Evolutionary conservation across 805 yeast genomes (phyloP).

Genomic region (Yarrowia deformans): DNA sequence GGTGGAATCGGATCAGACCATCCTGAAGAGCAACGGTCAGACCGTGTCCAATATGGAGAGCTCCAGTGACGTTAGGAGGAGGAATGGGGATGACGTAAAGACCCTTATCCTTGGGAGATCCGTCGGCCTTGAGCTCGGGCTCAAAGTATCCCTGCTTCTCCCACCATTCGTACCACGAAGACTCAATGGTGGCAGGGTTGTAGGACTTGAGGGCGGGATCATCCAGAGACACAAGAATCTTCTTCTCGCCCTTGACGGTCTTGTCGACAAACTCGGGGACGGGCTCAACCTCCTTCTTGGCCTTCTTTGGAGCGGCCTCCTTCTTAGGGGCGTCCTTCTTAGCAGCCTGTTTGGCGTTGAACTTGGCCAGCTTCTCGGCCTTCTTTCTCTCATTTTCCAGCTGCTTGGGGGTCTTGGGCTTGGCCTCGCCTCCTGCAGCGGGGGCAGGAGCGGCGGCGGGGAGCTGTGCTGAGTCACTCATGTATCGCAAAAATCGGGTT

Average conservation of each 20-base stretch:
- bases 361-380: conserved; percentile 87
- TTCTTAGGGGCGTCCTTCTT: conserved; percentile 48
- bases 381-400: conserved; percentile 85
- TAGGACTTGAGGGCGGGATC: conserved; percentile 95
- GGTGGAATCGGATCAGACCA: conserved; percentile 86
- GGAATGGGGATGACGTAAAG: conserved; percentile 94
- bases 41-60: conserved; percentile 98
- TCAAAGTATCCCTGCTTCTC: conserved; percentile 82
- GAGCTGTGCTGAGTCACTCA: conserved; percentile 26
- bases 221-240: conserved; percentile 81
- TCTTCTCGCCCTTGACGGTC: conserved; percentile 91
- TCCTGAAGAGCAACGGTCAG: conserved; percentile 95
- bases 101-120: conserved; percentile 81
- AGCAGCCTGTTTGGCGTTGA: conserved; percentile 70
- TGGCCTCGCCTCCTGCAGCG: conserved; percentile 45
- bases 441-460: conserved; percentile 40
- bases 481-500: conserved; percentile 12
- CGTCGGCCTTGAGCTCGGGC: conserved; percentile 81
- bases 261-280: conserved; percentile 85
- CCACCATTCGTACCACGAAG: conserved; percentile 99
- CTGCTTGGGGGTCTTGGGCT: conserved; percentile 76
- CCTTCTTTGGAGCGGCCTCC: conserved; percentile 60
- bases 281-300: conserved; percentile 71
- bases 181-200: conserved; percentile 89
- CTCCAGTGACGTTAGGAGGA: conserved; percentile 99